Conservation (phyloP, 345 rosid species). For the Populus alba region DNA sequence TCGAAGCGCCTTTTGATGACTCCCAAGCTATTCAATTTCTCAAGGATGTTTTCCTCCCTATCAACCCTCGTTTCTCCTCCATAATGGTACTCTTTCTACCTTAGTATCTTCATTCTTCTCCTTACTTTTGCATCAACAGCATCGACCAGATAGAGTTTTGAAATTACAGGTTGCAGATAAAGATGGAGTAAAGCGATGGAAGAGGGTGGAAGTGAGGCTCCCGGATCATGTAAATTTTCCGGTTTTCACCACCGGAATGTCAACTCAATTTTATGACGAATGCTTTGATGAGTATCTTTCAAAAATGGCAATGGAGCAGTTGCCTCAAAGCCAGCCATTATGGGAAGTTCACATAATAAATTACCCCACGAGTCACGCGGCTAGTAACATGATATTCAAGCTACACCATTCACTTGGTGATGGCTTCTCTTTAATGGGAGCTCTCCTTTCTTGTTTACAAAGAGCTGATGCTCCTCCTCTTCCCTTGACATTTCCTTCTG, state of each 20-base stretch:
- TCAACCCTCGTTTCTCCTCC: slow-evolving; percentile 45
- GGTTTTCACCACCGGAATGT: slow-evolving; percentile 24
- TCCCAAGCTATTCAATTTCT: slow-evolving; percentile 11
- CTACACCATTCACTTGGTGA: slow-evolving; percentile 60
- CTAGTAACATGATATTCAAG: slow-evolving; percentile 38
- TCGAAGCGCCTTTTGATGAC: slow-evolving; percentile 27
- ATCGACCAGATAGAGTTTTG: neutral
- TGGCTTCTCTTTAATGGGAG: slow-evolving; percentile 51
- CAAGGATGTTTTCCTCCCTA: slow-evolving; percentile 29
- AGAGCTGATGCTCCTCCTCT: slow-evolving; percentile 49
- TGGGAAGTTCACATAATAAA: slow-evolving; percentile 57
- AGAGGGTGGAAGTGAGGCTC: slow-evolving; percentile 33
- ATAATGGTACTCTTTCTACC: slow-evolving; percentile 26
- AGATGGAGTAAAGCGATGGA: slow-evolving; percentile 33
- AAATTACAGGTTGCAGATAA: slow-evolving; percentile 26
- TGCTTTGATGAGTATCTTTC: slow-evolving; percentile 34
- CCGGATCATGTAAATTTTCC: slow-evolving; percentile 34
- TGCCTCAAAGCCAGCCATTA: slow-evolving; percentile 35
- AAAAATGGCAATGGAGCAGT: slow-evolving; percentile 20
- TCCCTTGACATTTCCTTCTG: slow-evolving; percentile 41
- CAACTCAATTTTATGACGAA: slow-evolving; percentile 32
- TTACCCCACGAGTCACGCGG: slow-evolving; percentile 38
- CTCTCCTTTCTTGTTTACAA: slow-evolving; percentile 50
- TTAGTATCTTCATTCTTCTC: neutral
- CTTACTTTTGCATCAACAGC: neutral